Conservation (phyloP, 495 filamentous ascomycete genomes). For the Entonaema liquescens region DNA sequence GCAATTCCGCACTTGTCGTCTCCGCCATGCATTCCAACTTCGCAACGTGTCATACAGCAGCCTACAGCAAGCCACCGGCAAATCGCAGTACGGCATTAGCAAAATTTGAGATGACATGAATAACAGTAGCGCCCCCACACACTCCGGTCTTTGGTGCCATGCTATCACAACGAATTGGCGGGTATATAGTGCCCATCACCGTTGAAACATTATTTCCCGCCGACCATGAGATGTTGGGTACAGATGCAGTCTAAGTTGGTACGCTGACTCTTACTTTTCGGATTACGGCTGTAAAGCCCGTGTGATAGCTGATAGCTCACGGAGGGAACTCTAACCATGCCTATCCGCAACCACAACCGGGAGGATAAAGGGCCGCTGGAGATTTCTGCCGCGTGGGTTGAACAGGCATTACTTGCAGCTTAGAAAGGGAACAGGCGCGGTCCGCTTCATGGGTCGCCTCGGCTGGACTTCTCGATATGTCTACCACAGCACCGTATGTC, state of each 20-base stretch:
- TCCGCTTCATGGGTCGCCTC: slow-evolving; percentile 36
- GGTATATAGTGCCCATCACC: slow-evolving; percentile 38
- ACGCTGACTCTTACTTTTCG: slow-evolving; percentile 42
- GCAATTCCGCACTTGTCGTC: slow-evolving; percentile 38
- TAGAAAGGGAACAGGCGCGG: slow-evolving; percentile 24
- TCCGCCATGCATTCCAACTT: slow-evolving; percentile 41
- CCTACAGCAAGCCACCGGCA: slow-evolving; percentile 42
- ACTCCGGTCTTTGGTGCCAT: slow-evolving; percentile 23
- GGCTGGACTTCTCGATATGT: slow-evolving; percentile 36
- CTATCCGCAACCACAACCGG: slow-evolving; percentile 26
- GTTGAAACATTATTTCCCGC: slow-evolving; percentile 30
- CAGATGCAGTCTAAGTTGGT: slow-evolving; percentile 39
- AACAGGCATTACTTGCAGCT: slow-evolving; percentile 40
- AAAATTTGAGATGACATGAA: slow-evolving; percentile 35
- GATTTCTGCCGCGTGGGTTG: slow-evolving; percentile 34
- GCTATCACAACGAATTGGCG: slow-evolving; percentile 33
- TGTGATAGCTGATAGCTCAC: slow-evolving; percentile 43
- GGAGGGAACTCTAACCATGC: slow-evolving; percentile 17
- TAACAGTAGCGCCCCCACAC: slow-evolving; percentile 33
- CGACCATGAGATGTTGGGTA: slow-evolving; percentile 31
- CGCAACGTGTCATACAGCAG: slow-evolving; percentile 44
- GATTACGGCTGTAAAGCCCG: slow-evolving; percentile 36
- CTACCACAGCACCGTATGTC: slow-evolving; percentile 28
- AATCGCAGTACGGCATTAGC: slow-evolving; percentile 34
- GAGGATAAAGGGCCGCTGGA: slow-evolving; percentile 26